phyloP scores from a whole-genome alignment of 176 grass and related monocot genomes.

The Carex kokanica region DNA sequence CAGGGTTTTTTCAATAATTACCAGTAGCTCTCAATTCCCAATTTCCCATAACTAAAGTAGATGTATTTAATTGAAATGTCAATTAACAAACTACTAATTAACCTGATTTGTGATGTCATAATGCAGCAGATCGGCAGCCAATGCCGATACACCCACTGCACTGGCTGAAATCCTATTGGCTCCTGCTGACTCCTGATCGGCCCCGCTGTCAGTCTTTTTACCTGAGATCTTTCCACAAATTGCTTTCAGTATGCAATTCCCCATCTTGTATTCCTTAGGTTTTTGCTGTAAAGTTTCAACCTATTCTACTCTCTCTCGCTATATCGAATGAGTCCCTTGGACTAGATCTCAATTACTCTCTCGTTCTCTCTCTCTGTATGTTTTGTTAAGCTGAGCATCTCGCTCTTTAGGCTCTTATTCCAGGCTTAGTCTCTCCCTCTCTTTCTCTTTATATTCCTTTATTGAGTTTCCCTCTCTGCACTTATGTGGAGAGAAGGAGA shows the following conservation, averaged over 20 bases:
- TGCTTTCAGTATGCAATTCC: constrained; percentile 68
- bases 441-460: not conserved
- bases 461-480: not conserved
- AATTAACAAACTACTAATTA: not conserved
- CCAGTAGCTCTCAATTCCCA: not conserved
- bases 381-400: not conserved
- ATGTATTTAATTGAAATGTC: not conserved
- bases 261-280: constrained; percentile 36
- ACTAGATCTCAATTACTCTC: constrained; percentile 12
- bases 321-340: not conserved
- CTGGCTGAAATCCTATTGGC: constrained; percentile 11
- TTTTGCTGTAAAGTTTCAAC: not conserved
- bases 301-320: not conserved
- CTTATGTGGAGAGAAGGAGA: constrained; percentile 4
- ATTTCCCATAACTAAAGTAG: not conserved
- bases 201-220: not conserved
- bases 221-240: constrained; percentile 37
- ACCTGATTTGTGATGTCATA: constrained; percentile 67
- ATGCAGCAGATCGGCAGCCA: constrained; percentile 59
- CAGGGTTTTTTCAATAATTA: not conserved
- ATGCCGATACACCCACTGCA: constrained; percentile 46
- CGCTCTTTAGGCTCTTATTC: not conserved
- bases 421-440: constrained; percentile 5
- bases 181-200: not conserved
- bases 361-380: constrained; percentile 12